Base-by-base conservation (phyloP, 1,139 yeast species). In the Ashbya aceris region DNA sequence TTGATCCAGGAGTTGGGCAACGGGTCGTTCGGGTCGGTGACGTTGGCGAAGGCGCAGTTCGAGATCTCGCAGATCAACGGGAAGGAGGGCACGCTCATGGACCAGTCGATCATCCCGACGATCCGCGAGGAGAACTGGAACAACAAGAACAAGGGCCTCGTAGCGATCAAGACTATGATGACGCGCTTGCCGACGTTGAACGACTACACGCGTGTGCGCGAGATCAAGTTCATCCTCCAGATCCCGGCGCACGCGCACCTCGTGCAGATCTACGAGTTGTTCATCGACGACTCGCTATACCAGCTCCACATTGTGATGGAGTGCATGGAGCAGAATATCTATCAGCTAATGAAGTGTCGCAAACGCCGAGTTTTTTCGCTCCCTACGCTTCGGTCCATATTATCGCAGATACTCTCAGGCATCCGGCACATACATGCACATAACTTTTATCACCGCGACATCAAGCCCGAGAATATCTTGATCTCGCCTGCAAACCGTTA, bases 401-500 rank as follows among this genome's bases (percentile, higher is more conserved):
- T 83, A 39, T 60, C 79, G 7, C 96, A 91, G 60, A 62, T 89
- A 1, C 68, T 86, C 40, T 70, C 73, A 40, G 97, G 94, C 1
- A 69, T 89, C 33, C 73, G 75, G 42, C 97, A 91, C 62, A 86
- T 91, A 45, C 98, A 91, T 60, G 64, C 66, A 27, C 69, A 75
- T 49, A 74, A 77, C 29, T 89, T 74, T 60, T 84, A 83, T 58
- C 97, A 91, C 61, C 74, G 98, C 47, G 98, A 91, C 67, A 73
- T 91, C 42, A 91, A 89, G 62, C 97, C 97, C 0, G 97, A 81
- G 55, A 91, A 91, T 61, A 80, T 91, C 26, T 72, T 89, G 50
- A 76, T 89, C 1, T 70, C 79, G 36, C 76, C 79, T 17, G 66
- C 82, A 2, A 62, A 64, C 34, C 70, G 70, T 40, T 79, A 71